Evolutionary conservation across 2,329 filamentous ascomycete genomes (phyloP).

Genomic region (Colletotrichum sidae): DNA sequence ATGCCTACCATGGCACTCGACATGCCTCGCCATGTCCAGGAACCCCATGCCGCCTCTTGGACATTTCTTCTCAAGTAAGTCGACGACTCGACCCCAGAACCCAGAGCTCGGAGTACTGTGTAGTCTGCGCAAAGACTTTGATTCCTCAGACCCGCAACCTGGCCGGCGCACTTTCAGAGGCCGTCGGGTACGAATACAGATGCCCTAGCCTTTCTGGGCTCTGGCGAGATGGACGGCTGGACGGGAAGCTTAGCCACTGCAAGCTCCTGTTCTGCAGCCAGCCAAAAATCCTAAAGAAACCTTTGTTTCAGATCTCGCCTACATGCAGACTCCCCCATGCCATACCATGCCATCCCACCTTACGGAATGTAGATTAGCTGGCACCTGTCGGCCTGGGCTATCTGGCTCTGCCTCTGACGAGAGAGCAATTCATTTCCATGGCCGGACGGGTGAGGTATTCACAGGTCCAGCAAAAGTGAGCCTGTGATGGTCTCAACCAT

Average conservation of each 20-base stretch:
- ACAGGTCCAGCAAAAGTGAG: no score
- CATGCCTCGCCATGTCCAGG: conserved; percentile 4
- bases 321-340: conserved; percentile 12
- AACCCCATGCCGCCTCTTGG: conserved; percentile 8
- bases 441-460: conserved; percentile 6
- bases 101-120: neutral
- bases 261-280: conserved; percentile 31
- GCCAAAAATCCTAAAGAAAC: conserved; percentile 30
- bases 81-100: conserved; percentile 27
- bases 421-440: conserved; percentile 24
- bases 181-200: conserved; percentile 24
- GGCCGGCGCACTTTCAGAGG: conserved; percentile 16
- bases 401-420: conserved; percentile 15
- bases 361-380: conserved; percentile 14
- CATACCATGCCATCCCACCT: conserved; percentile 18
- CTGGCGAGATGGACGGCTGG: conserved; percentile 13
- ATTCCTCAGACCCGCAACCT: conserved; percentile 16
- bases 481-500: no score
- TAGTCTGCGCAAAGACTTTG: conserved; percentile 8
- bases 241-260: conserved; percentile 32
- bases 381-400: conserved; percentile 8
- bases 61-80: conserved; percentile 12
- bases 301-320: conserved; percentile 36
- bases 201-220: conserved; percentile 4
- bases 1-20: conserved; percentile 21